These are phyloP conservation scores for Floccularia luteovirens DNA, from an alignment of 768 basidiomycete species.

Conservation along the genomic window DNA sequence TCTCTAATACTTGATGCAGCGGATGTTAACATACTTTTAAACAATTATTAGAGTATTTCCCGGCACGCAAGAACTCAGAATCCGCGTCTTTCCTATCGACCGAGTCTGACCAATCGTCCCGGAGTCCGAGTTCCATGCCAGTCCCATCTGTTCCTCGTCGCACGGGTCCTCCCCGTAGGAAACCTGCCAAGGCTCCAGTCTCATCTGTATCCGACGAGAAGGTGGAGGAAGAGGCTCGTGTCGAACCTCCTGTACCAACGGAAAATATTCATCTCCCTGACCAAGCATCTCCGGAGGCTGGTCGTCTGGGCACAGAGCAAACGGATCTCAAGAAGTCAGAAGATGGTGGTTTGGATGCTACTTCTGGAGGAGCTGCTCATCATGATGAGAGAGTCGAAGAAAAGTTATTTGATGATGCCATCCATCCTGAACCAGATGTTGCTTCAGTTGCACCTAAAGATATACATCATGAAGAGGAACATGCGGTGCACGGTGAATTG, in stretches of 20 bases:
- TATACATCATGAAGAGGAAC: neutral
- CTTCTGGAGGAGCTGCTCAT: no score
- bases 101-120: slow-evolving; percentile 23
- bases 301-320: neutral
- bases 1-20: neutral
- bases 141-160: slow-evolving; percentile 68
- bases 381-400: no score
- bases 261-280: no score
- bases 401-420: no score
- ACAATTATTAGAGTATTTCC: slow-evolving; percentile 8
- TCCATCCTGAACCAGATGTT: no score
- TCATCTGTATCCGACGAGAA: slow-evolving; percentile 16
- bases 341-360: no score
- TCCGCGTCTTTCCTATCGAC: slow-evolving; percentile 15
- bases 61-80: slow-evolving; percentile 18
- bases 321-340: no score
- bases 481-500: neutral
- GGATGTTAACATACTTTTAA: neutral
- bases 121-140: slow-evolving; percentile 56
- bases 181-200: slow-evolving; percentile 38
- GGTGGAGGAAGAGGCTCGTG: slow-evolving; percentile 6
- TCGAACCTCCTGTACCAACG: no score
- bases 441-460: neutral
- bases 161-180: slow-evolving; percentile 68
- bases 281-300: no score